phyloP scores from a whole-genome alignment of 2,329 filamentous ascomycete genomes.

The Pseudogymnoascus sp. region DNA sequence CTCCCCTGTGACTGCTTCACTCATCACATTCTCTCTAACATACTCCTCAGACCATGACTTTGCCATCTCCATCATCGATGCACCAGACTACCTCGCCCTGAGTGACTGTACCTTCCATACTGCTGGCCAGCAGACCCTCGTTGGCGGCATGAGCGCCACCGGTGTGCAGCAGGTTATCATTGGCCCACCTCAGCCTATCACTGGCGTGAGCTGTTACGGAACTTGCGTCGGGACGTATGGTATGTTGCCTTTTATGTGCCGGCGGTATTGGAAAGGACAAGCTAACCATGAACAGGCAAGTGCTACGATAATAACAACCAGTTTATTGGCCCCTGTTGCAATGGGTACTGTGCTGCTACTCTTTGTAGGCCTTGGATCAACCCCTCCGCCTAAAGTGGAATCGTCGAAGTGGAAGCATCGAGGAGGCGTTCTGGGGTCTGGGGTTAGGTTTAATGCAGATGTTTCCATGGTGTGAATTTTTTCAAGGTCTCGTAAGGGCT shows the following conservation, averaged over 20 bases:
- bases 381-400: background rate
- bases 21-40: background rate
- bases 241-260: slow-evolving; percentile 20
- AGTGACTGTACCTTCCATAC: slow-evolving; percentile 41
- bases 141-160: slow-evolving; percentile 29
- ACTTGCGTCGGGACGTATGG: slow-evolving; percentile 38
- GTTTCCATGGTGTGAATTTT: background rate
- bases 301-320: slow-evolving; percentile 7
- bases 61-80: slow-evolving; percentile 37
- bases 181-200: slow-evolving; percentile 40
- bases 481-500: background rate
- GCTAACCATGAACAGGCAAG: slow-evolving; percentile 11
- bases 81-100: slow-evolving; percentile 40
- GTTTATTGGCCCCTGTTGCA: slow-evolving; percentile 17
- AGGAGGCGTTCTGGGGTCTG: background rate
- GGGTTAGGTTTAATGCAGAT: background rate
- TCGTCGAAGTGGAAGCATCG: background rate
- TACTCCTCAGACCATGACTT: slow-evolving; percentile 34
- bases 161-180: slow-evolving; percentile 35
- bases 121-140: slow-evolving; percentile 26
- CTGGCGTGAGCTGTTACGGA: slow-evolving; percentile 38
- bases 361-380: slow-evolving; percentile 4
- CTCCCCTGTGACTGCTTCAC: background rate
- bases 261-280: background rate
- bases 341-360: slow-evolving; percentile 25